Percentiles rank a stretch among this genome's conserved stretches.
These are phyloP conservation scores for Sarcodon aspratus DNA, from an alignment of 768 basidiomycete species.

Conservation along the genomic window DNA sequence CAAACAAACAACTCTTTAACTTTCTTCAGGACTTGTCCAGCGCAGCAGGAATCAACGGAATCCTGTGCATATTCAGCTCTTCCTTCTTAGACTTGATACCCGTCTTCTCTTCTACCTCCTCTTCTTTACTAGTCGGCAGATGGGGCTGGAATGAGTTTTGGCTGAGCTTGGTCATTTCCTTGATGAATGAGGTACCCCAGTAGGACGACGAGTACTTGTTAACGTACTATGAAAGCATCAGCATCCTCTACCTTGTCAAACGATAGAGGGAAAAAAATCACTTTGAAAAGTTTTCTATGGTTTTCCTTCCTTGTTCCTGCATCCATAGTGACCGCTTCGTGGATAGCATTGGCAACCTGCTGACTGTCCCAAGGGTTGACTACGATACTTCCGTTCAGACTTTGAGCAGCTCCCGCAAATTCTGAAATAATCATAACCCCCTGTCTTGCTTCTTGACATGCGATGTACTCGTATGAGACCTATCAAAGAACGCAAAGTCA, in stretches of 20 bases:
- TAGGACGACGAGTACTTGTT: conserved; percentile 89
- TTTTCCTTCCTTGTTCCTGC: conserved; percentile 78
- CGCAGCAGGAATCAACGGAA: no score
- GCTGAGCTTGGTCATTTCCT: conserved; percentile 61
- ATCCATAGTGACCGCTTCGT: conserved; percentile 88
- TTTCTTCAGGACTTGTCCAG: no score
- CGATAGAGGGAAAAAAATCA: conserved; percentile 13
- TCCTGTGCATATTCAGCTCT: no score
- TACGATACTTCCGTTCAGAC: conserved; percentile 89
- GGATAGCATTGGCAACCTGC: conserved; percentile 94
- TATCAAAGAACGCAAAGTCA: conserved; percentile 15
- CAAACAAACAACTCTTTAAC: no score
- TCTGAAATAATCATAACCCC: conserved; percentile 98
- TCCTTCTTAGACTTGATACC: no score
- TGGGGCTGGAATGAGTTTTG: neutral
- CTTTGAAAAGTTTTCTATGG: conserved; percentile 88
- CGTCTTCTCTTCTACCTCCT: no score
- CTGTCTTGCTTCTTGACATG: conserved; percentile 85
- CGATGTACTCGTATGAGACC: conserved; percentile 99
- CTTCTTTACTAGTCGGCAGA: no score
- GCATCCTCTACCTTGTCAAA: neutral
- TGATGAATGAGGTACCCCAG: conserved; percentile 87
- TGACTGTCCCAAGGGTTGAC: conserved; percentile 99
- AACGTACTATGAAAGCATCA: conserved; percentile 42
- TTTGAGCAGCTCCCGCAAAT: conserved; percentile 96